Evolutionary conservation across 257 asterid genomes (phyloP).

Genomic region (Oldenlandia corymbosa): DNA sequence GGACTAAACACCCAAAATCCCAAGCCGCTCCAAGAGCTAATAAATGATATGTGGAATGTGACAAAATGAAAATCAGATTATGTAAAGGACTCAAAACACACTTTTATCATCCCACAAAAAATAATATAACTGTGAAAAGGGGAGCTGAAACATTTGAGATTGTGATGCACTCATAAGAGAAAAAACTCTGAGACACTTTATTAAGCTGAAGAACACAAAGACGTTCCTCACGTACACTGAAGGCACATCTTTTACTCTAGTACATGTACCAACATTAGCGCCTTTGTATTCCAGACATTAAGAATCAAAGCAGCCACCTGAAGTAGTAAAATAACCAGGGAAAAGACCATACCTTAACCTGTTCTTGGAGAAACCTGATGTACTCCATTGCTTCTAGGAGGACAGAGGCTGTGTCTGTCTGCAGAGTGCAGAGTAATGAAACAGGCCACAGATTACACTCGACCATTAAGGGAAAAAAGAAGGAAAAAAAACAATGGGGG

Average conservation of each 20-base stretch:
- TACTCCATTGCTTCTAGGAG: constrained; percentile 82
- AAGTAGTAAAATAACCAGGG: neutral
- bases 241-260: neutral
- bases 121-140: neutral
- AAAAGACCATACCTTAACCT: constrained; percentile 57
- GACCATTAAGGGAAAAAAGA: neutral
- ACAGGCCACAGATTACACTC: neutral
- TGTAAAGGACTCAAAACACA: neutral
- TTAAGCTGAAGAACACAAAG: neutral
- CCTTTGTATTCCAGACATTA: neutral
- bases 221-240: neutral
- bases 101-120: neutral
- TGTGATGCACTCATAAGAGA: neutral
- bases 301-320: neutral
- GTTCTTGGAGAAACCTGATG: constrained; percentile 84
- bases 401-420: constrained; percentile 96
- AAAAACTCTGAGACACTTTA: neutral
- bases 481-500: neutral
- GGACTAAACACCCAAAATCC: no score
- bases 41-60: no score
- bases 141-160: neutral
- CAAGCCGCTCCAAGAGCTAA: no score
- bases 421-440: constrained; percentile 22
- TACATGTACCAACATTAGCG: neutral
- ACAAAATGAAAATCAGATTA: neutral